Base-by-base conservation (phyloP, 139 green algal species). In the Spirogloea muscicola region DNA sequence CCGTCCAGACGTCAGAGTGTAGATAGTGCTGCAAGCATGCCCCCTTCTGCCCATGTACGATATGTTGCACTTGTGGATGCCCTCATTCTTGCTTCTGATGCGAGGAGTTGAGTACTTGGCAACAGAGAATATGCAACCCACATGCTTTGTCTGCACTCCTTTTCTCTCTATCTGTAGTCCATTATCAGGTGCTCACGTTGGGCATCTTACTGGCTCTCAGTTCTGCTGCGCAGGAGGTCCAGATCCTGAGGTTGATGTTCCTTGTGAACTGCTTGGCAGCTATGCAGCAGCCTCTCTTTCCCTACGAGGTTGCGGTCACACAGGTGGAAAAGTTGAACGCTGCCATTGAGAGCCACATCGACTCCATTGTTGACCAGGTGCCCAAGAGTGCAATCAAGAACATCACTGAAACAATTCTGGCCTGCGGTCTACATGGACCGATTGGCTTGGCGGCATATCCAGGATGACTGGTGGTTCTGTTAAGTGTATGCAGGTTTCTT, bases 251-350 rank as follows among this genome's bases (percentile, higher is more conserved):
- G 36, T 64, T 27, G 18, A 71, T 80, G 13, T 82, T 73, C 66
- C 57, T 82, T 29, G 60, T 79, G 67, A 82, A 82, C 68, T 82
- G 75, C 31, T 44, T 79, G 1, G 39, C 68, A 7, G 49, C 75
- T 0, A 33, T 82, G 1, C 55, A 80, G 10, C n/a, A 57, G 2
- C 68, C 75, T 25, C 68, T 82, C 4, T 13, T 4, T 0, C 3
- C 40, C 0, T 42, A 69, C 66, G 18, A 34, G 40, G 68, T 79
- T 1, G 57, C 70, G 1, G 2, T 13, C 33, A 25, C 5, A 1
- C 37, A 51, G 18, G 33, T 62, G 25, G 31, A 33, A 13, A n/a
- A 18, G 42, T 25, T 82, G 21, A 44, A 9, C 31, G 38, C 13
- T 0, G 27, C 57, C 10, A 31, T 82, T 1, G 40, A 73, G 9